Base-by-base conservation (phyloP, 2,329 filamentous ascomycete species). In the Catunica adiposa region DNA sequence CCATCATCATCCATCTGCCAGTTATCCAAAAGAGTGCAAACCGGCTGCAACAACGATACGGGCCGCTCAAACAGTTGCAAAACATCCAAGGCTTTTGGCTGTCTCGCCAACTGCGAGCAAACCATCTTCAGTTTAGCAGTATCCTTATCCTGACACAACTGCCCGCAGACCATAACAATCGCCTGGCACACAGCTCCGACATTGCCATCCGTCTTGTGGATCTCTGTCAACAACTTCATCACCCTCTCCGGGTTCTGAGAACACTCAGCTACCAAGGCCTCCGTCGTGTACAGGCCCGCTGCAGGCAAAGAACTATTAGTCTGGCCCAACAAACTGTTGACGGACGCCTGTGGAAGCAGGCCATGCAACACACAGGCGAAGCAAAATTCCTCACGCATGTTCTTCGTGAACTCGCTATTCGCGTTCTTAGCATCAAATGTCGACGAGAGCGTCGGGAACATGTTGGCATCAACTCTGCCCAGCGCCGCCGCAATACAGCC, bases 151-250 rank as follows among this genome's bases (percentile, higher is more conserved):
- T 73, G 72, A 62, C 84, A 89, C 15, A 89, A 22, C 60, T 80
- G 78, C 22, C 77, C 73, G 62, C 89, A 77, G 31, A 86, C 75
- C 71, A 87, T 84, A 40, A 82, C 78, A 47, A 89, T 72, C 2
- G 89, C 89, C 59, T 83, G 81, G 53, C 84, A 85, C 17, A 94
- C 86, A 1, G 88, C 87, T 1, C 86, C 88, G 1, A 87, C 87
- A 66, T 96, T 96, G 1, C 90, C 90, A 63, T 94, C 87, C 76
- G 92, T 89, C 53, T 83, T 84, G 56, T 95, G 88, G 23, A 98
- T 73, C 62, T 94, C 88, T 40, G 82, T 78, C 42, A 96, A 79
- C 31, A 94, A 73, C 46, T 82, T 78, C 61, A 89, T 84, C 1
- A 86, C 80, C 60, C 82, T 80, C 59, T 88, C 84, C 0, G 82